Percentiles rank a stretch among this genome's conserved stretches.
These are phyloP conservation scores for Vanderwaltozyma verrucispora DNA, from an alignment of 805 yeast species.

Conservation along the genomic window DNA sequence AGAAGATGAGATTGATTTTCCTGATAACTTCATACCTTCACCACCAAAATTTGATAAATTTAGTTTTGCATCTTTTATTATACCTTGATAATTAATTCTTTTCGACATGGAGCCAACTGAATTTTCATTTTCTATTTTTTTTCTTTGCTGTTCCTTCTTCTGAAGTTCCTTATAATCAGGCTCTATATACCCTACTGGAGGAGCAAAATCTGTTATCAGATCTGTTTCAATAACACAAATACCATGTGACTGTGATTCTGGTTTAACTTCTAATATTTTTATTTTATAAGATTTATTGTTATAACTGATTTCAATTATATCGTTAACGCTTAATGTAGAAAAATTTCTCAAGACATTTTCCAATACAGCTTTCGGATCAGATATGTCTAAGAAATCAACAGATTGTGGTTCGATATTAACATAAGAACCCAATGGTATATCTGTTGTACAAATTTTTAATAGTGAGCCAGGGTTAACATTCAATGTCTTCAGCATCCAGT, in stretches of 20 bases:
- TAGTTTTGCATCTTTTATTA: slow-evolving; percentile 37
- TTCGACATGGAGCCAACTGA: slow-evolving; percentile 70
- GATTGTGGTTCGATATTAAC: slow-evolving; percentile 95
- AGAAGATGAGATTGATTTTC: slow-evolving; percentile 28
- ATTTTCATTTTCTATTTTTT: slow-evolving; percentile 17
- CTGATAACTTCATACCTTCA: slow-evolving; percentile 62
- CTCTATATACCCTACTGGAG: slow-evolving; percentile 97
- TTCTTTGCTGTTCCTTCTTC: slow-evolving; percentile 20
- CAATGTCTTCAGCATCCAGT: slow-evolving; percentile 89
- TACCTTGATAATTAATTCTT: slow-evolving; percentile 43
- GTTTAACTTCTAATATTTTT: slow-evolving; percentile 78
- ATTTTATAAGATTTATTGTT: slow-evolving; percentile 71
- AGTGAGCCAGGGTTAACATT: slow-evolving; percentile 69
- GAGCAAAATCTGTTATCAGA: slow-evolving; percentile 93
- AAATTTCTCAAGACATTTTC: slow-evolving; percentile 88
- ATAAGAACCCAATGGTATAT: slow-evolving; percentile 75
- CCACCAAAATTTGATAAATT: slow-evolving; percentile 38
- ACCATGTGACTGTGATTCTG: slow-evolving; percentile 52
- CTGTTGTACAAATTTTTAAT: slow-evolving; percentile 62
- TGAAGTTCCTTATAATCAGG: slow-evolving; percentile 49
- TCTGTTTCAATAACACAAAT: slow-evolving; percentile 96
- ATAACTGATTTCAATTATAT: slow-evolving; percentile 74
- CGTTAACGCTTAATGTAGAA: slow-evolving; percentile 76
- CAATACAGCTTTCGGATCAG: slow-evolving; percentile 93
- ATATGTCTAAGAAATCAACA: slow-evolving; percentile 81